phyloP scores from a whole-genome alignment of 192 early-diverging fungal species.

The Coemansia sp. region DNA sequence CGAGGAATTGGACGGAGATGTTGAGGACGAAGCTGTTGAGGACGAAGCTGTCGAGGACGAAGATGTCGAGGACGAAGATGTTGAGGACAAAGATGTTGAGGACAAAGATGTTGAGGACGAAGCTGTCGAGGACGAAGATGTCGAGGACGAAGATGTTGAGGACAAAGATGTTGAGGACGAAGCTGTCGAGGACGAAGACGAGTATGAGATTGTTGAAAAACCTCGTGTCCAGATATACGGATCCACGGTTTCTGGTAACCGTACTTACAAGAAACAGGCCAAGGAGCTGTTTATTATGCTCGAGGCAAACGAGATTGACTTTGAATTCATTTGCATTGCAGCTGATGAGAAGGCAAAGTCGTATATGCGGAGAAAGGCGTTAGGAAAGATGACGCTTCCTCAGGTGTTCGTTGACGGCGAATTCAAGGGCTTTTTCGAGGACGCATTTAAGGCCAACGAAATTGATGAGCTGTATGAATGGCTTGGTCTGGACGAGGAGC shows the following conservation, averaged over 20 bases:
- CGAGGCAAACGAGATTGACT: constrained; percentile 53
- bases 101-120: background rate
- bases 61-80: background rate
- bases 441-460: constrained; percentile 55
- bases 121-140: background rate
- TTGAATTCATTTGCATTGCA: constrained; percentile 57
- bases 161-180: background rate
- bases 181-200: constrained; percentile 10
- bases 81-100: background rate
- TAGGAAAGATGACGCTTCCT: constrained; percentile 53
- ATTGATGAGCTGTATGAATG: constrained; percentile 51
- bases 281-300: constrained; percentile 52
- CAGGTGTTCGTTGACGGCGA: constrained; percentile 57
- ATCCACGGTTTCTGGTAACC: constrained; percentile 52
- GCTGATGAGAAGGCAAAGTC: constrained; percentile 54
- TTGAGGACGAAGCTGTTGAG: background rate
- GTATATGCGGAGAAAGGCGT: constrained; percentile 55
- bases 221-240: constrained; percentile 54
- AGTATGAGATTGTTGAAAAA: constrained; percentile 22
- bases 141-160: background rate
- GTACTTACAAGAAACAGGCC: constrained; percentile 48
- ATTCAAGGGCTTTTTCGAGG: constrained; percentile 51
- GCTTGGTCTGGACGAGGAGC: constrained; percentile 56
- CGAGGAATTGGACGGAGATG: background rate
- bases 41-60: no score